These are phyloP conservation scores for Ophiocordyceps unilateralis DNA, from an alignment of 2,329 filamentous ascomycete genomes.

Conservation along the genomic window DNA sequence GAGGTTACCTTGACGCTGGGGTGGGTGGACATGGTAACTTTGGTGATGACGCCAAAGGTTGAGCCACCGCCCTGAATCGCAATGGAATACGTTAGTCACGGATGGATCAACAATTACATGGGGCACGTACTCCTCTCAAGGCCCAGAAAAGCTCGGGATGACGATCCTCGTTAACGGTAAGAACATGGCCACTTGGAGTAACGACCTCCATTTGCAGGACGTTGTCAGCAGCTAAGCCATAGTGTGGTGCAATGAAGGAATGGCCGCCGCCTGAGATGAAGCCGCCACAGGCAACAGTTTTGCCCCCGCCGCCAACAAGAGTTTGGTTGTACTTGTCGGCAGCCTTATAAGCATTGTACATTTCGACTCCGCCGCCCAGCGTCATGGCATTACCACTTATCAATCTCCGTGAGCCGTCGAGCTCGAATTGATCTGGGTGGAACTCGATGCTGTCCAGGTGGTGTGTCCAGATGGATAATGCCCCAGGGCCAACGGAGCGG, in stretches of 20 bases:
- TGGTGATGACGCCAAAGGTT: slow-evolving; percentile 43
- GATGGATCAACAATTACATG: too few relatives aligned
- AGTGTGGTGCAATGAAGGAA: slow-evolving; percentile 29
- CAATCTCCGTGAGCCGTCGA: slow-evolving; percentile 9
- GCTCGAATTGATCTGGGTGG: slow-evolving; percentile 21
- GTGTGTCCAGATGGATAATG: slow-evolving; percentile 36
- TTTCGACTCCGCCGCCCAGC: slow-evolving; percentile 33
- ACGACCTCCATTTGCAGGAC: slow-evolving; percentile 41
- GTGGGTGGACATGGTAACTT: slow-evolving; percentile 36
- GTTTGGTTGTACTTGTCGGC: slow-evolving; percentile 26
- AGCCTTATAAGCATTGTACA: slow-evolving; percentile 27
- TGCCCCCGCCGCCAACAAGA: slow-evolving; percentile 36
- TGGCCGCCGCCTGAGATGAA: slow-evolving; percentile 47
- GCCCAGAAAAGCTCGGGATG: slow-evolving; percentile 48
- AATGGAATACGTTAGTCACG: background rate
- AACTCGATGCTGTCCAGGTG: slow-evolving; percentile 22
- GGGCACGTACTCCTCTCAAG: slow-evolving; percentile 31
- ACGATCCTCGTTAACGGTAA: slow-evolving; percentile 32
- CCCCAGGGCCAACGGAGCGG: slow-evolving; percentile 28
- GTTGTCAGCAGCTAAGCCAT: slow-evolving; percentile 45
- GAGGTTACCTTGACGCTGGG: slow-evolving; percentile 19
- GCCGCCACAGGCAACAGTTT: slow-evolving; percentile 41
- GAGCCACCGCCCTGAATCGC: slow-evolving; percentile 33
- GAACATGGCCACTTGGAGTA: slow-evolving; percentile 28
- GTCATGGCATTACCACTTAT: slow-evolving; percentile 33